Percentiles rank a stretch among this genome's conserved stretches.
Evolutionary conservation across 2,329 filamentous ascomycete species (phyloP).

Genomic region (Didymella exigua): DNA sequence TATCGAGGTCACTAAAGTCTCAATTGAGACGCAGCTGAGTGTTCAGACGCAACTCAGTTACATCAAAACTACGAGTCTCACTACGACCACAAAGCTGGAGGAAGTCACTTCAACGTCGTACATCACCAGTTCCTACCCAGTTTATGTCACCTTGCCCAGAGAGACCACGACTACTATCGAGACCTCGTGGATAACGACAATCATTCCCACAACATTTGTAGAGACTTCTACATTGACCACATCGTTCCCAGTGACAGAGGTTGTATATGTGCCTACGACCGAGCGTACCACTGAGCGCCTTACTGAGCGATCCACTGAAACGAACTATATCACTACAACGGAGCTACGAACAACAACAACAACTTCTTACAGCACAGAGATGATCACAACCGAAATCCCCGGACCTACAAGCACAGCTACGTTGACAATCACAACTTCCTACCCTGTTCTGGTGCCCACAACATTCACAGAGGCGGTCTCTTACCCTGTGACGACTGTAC

Average conservation of each 20-base stretch:
- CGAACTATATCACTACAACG: not conserved
- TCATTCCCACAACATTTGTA: not conserved
- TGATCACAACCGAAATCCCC: not conserved
- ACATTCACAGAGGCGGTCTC: not conserved
- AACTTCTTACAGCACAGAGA: conserved; percentile 1
- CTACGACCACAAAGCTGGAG: not conserved
- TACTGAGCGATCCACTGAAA: not conserved
- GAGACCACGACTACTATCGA: not conserved
- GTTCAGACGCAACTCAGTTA: conserved; percentile 3
- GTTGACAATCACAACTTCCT: not conserved
- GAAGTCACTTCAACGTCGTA: not conserved
- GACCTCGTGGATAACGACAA: not conserved
- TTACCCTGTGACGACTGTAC: not conserved
- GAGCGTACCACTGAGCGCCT: not conserved
- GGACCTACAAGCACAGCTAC: not conserved
- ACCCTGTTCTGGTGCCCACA: not conserved
- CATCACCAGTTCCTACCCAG: not conserved
- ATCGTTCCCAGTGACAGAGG: not conserved
- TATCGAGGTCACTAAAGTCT: conserved; percentile 2
- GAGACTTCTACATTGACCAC: not conserved
- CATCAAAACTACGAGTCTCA: not conserved
- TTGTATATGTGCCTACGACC: not conserved
- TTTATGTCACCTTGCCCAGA: not conserved
- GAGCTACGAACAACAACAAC: not conserved
- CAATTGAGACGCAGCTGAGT: conserved; percentile 8